Conservation (phyloP, 2,329 filamentous ascomycete genomes). For the Venturia pyrina region DNA sequence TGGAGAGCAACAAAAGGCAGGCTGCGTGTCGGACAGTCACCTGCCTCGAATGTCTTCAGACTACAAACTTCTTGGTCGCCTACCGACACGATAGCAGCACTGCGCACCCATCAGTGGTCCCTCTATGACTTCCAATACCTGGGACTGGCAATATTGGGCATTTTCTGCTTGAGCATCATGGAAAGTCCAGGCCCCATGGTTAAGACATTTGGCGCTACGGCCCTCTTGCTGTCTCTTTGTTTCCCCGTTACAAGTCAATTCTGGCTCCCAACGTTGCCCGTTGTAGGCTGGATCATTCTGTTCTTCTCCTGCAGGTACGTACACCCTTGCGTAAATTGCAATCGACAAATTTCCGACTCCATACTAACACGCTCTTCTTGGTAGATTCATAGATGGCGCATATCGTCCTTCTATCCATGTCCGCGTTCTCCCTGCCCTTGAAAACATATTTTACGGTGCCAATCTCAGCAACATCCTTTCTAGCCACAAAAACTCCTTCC, state of each 20-base stretch:
- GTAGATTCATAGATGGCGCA: constrained; percentile 77
- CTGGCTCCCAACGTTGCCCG: constrained; percentile 75
- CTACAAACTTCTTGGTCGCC: constrained; percentile 78
- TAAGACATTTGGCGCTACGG: constrained; percentile 62
- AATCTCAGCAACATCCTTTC: constrained; percentile 95
- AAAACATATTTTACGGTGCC: constrained; percentile 93
- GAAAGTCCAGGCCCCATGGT: constrained; percentile 65
- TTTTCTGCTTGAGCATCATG: constrained; percentile 78
- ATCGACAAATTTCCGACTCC: background rate
- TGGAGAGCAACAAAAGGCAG: constrained; percentile 52
- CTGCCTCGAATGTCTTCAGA: constrained; percentile 61
- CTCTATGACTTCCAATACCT: constrained; percentile 79
- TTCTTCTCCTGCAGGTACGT: constrained; percentile 90
- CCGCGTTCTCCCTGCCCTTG: constrained; percentile 82
- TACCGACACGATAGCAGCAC: constrained; percentile 61
- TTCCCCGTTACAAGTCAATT: constrained; percentile 85
- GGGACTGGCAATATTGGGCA: constrained; percentile 59
- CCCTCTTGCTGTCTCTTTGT: constrained; percentile 59
- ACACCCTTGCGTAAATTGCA: background rate
- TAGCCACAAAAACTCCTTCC: constrained; percentile 70
- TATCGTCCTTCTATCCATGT: constrained; percentile 94
- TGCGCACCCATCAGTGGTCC: constrained; percentile 71
- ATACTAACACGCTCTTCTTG: constrained; percentile 18
- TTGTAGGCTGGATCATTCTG: constrained; percentile 78
- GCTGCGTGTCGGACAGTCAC: constrained; percentile 55